phyloP scores from a whole-genome alignment of 2,329 filamentous ascomycete species.

The Thelonectria rubi region DNA sequence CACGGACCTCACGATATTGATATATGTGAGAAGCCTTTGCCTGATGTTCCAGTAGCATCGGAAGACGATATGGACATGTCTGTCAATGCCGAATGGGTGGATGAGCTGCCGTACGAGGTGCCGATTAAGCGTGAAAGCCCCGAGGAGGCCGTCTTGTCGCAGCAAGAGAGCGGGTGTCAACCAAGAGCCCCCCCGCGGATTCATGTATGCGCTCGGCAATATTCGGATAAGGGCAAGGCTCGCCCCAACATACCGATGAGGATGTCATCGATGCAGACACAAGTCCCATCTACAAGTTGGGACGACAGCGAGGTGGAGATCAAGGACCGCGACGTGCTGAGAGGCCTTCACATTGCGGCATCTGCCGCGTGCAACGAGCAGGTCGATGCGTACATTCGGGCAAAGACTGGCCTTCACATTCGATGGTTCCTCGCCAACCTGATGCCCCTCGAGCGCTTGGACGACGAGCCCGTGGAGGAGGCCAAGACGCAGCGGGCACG shows the following conservation, averaged over 20 bases:
- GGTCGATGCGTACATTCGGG: conserved; percentile 61
- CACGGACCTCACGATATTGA: conserved; percentile 10
- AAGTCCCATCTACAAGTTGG: conserved; percentile 30
- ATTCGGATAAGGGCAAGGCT: conserved; percentile 37
- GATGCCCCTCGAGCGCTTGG: conserved; percentile 59
- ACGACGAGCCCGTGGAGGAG: conserved; percentile 42
- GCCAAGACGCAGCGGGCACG: conserved; percentile 40
- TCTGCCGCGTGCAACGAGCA: conserved; percentile 65
- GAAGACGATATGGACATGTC: not conserved
- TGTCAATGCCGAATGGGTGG: conserved; percentile 8
- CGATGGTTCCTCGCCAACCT: conserved; percentile 65
- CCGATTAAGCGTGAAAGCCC: not conserved
- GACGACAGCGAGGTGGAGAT: conserved; percentile 53
- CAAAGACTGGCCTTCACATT: conserved; percentile 62
- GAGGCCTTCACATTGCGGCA: conserved; percentile 63
- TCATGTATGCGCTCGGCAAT: conserved; percentile 41
- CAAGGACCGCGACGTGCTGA: conserved; percentile 61
- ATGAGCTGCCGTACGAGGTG: conserved; percentile 1
- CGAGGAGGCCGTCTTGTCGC: not conserved
- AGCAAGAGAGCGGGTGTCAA: not conserved
- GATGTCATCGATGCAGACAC: conserved; percentile 47
- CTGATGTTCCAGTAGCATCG: conserved; percentile 9
- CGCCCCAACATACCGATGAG: conserved; percentile 49
- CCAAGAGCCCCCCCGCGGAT: conserved; percentile 32
- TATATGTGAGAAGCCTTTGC: conserved; percentile 19